phyloP scores from a whole-genome alignment of 2,329 filamentous ascomycete species.

The Epichloe scottii region DNA sequence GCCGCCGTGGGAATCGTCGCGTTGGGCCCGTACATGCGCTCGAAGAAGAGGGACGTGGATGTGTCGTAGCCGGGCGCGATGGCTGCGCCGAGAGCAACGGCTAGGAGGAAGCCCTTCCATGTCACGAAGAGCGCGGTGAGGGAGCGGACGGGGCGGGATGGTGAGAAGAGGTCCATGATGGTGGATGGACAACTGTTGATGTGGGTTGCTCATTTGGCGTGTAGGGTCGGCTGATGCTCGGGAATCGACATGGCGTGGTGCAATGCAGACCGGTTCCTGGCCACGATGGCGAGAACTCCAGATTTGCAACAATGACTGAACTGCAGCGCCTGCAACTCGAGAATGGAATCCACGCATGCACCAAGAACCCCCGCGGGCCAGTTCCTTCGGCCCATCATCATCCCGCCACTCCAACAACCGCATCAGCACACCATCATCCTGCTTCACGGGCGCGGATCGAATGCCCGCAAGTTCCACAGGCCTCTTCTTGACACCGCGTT shows the following conservation, averaged over 20 bases:
- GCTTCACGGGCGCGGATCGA: constrained; percentile 37
- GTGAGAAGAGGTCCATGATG: constrained; percentile 1
- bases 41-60: constrained; percentile 45
- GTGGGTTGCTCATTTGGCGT: neutral
- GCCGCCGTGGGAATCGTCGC: constrained; percentile 33
- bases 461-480: constrained; percentile 25
- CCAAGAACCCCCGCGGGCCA: constrained; percentile 8
- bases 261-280: no score
- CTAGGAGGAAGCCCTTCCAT: constrained; percentile 59
- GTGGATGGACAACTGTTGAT: neutral
- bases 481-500: constrained; percentile 22
- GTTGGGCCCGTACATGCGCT: constrained; percentile 19
- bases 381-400: constrained; percentile 12
- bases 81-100: constrained; percentile 39
- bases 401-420: constrained; percentile 12
- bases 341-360: neutral
- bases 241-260: no score
- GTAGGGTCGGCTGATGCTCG: no score
- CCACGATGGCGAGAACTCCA: no score
- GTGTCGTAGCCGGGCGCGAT: constrained; percentile 62
- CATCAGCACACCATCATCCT: constrained; percentile 35
- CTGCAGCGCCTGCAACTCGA: neutral
- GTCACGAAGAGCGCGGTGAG: constrained; percentile 32
- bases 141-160: neutral
- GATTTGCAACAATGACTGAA: no score